phyloP scores from a whole-genome alignment of 108 stramenopile species.

The Fistulifera solaris region DNA sequence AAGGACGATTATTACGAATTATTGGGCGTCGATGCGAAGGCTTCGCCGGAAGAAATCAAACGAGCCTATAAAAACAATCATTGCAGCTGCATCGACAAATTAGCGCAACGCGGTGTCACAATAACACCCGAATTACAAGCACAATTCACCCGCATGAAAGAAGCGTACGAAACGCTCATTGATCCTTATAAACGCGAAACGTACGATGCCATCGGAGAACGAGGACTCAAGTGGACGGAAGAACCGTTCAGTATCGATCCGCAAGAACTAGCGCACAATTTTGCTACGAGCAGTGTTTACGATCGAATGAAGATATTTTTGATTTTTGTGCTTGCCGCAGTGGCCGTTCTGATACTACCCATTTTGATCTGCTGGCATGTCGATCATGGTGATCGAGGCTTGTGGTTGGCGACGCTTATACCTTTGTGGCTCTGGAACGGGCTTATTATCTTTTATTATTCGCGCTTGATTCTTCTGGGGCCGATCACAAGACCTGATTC shows the following conservation, averaged over 20 bases:
- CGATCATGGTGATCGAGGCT: slow-evolving; percentile 57
- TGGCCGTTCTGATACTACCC: slow-evolving; percentile 53
- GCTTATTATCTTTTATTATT: slow-evolving; percentile 65
- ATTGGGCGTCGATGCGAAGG: slow-evolving; percentile 52
- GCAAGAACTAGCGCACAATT: slow-evolving; percentile 81
- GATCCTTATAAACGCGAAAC: slow-evolving; percentile 81
- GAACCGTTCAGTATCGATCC: slow-evolving; percentile 81
- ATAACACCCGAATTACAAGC: slow-evolving; percentile 72
- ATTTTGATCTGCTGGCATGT: slow-evolving; percentile 71
- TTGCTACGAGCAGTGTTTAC: slow-evolving; percentile 55
- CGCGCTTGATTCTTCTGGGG: slow-evolving; percentile 71
- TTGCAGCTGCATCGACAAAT: slow-evolving; percentile 95
- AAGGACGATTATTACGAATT: slow-evolving; percentile 66
- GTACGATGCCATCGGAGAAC: slow-evolving; percentile 84
- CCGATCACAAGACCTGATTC: slow-evolving; percentile 73
- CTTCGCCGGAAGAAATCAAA: slow-evolving; percentile 82
- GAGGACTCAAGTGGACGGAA: slow-evolving; percentile 83
- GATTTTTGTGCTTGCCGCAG: slow-evolving; percentile 65
- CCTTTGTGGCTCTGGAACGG: slow-evolving; percentile 81
- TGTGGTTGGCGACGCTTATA: slow-evolving; percentile 58
- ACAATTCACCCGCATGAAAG: slow-evolving; percentile 85
- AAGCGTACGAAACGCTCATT: slow-evolving; percentile 83
- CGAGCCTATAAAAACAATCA: slow-evolving; percentile 85
- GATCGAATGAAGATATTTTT: slow-evolving; percentile 82
- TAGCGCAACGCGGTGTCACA: slow-evolving; percentile 77